phyloP scores from a whole-genome alignment of 176 grass and related monocot species.

The Phyllostachys edulis region DNA sequence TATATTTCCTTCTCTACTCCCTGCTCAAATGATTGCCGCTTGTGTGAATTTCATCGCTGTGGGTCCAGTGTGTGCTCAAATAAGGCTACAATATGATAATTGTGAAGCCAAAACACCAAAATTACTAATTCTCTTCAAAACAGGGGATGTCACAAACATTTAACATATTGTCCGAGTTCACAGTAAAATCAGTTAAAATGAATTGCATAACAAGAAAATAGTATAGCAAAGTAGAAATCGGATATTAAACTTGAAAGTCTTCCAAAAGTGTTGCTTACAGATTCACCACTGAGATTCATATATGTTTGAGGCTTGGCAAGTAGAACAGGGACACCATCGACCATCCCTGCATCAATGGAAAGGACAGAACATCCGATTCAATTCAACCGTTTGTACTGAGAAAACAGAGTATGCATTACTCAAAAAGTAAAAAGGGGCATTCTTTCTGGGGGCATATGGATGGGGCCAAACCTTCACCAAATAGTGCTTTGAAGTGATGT shows the following conservation, averaged over 20 bases:
- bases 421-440: not conserved
- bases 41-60: too few relatives aligned
- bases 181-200: slow-evolving; percentile 13
- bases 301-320: slow-evolving; percentile 88
- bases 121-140: not conserved
- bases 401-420: not conserved
- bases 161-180: not conserved
- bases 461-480: slow-evolving; percentile 63
- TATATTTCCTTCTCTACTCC: too few relatives aligned
- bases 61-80: too few relatives aligned
- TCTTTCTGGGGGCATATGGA: not conserved
- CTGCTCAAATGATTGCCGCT: too few relatives aligned
- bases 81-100: not conserved
- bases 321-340: slow-evolving; percentile 65
- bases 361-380: slow-evolving; percentile 7
- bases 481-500: slow-evolving; percentile 77
- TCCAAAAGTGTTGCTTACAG: slow-evolving; percentile 54
- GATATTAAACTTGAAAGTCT: not conserved
- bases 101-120: not conserved
- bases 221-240: not conserved
- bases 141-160: not conserved
- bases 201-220: not conserved
- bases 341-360: slow-evolving; percentile 54
- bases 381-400: not conserved
- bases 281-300: slow-evolving; percentile 94